A percentile compares a stretch with the other conserved stretches of the same genome.
Conservation (phyloP, 2,329 filamentous ascomycete genomes). For the Fusarium bulbicola region DNA sequence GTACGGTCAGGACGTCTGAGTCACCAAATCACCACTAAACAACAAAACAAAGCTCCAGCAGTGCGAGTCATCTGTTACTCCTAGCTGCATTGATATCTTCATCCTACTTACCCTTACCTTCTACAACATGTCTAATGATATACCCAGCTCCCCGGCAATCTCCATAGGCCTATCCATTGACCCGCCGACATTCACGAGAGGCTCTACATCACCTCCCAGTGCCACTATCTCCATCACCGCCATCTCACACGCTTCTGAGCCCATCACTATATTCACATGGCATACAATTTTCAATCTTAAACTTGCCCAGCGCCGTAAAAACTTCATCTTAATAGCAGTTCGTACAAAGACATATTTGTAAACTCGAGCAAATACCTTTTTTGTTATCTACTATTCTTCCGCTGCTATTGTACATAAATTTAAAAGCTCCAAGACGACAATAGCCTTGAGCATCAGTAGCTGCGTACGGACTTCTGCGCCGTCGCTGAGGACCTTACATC, state of each 20-base stretch:
- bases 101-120: too few species aligned
- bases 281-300: neutral
- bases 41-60: too few species aligned
- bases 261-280: neutral
- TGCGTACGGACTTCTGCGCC: slow-evolving; percentile 3
- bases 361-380: too few species aligned
- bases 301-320: neutral
- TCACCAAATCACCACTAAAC: too few species aligned
- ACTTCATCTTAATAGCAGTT: too few species aligned
- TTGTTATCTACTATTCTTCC: neutral
- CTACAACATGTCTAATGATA: too few species aligned
- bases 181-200: neutral
- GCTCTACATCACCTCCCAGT: neutral
- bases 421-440: neutral
- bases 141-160: too few species aligned
- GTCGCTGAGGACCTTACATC: slow-evolving; percentile 37
- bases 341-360: too few species aligned
- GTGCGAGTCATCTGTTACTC: too few species aligned
- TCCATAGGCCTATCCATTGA: neutral
- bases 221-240: neutral
- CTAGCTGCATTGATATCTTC: too few species aligned
- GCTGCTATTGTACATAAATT: neutral
- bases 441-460: neutral
- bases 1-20: too few species aligned
- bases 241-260: neutral